Evolutionary conservation across 768 basidiomycete genomes (phyloP).

Genomic region (Termitomyces sp.): DNA sequence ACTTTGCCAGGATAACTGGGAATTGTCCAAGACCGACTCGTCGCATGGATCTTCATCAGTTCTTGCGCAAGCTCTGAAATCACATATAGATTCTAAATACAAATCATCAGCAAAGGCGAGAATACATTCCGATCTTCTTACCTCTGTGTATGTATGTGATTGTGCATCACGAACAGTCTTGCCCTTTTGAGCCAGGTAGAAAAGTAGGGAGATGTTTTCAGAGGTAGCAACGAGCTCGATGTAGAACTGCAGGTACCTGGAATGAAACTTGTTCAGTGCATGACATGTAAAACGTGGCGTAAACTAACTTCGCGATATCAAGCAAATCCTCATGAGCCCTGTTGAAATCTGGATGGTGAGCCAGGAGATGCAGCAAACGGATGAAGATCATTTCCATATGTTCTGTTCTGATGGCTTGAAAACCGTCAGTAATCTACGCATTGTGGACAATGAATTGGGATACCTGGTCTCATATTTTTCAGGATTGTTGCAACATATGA

Average conservation of each 20-base stretch:
- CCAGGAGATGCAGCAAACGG: slow-evolving; percentile 79
- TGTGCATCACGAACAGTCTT: slow-evolving; percentile 86
- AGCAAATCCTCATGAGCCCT: slow-evolving; percentile 60
- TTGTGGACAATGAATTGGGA: background rate
- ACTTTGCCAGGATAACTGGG: slow-evolving; percentile 78
- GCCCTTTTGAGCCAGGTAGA: slow-evolving; percentile 71
- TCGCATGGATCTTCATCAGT: slow-evolving; percentile 68
- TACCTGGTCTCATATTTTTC: slow-evolving; percentile 41
- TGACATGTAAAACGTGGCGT: background rate
- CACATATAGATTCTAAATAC: slow-evolving; percentile 75
- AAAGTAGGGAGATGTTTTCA: slow-evolving; percentile 85
- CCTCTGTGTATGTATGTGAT: slow-evolving; percentile 65
- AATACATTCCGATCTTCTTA: slow-evolving; percentile 21
- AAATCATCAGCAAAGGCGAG: background rate
- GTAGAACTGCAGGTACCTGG: slow-evolving; percentile 86
- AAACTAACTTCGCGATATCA: slow-evolving; percentile 74
- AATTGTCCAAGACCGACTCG: slow-evolving; percentile 66
- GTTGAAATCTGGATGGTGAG: slow-evolving; percentile 92
- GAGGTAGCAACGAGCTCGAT: slow-evolving; percentile 66
- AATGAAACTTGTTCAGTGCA: background rate
- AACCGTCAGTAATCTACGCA: background rate
- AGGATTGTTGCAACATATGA: slow-evolving; percentile 50
- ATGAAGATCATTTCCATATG: slow-evolving; percentile 79
- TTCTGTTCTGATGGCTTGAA: slow-evolving; percentile 49
- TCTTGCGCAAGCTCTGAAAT: slow-evolving; percentile 87